Percentiles rank a stretch among this genome's conserved stretches.
Conservation (phyloP, 371 early-diverging fungal genomes). For the Encephalitozoon romaleae region DNA sequence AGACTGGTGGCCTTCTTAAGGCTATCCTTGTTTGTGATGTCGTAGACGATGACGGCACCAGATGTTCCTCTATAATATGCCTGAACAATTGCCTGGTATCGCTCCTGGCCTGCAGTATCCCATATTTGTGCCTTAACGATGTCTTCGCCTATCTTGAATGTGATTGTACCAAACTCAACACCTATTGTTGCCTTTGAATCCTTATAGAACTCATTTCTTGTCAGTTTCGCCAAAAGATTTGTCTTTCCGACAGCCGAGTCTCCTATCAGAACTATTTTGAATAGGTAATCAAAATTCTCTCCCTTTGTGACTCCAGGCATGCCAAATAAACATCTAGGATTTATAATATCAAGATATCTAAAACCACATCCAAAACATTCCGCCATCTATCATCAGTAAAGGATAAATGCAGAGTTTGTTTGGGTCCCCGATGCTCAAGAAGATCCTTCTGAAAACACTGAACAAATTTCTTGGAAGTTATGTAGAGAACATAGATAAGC, state of each 20-base stretch:
- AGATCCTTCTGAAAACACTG: neutral
- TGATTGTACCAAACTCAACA: conserved; percentile 90
- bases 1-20: conserved; percentile 78
- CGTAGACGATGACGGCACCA: conserved; percentile 93
- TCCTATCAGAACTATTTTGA: conserved; percentile 91
- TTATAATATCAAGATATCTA: neutral
- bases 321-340: neutral
- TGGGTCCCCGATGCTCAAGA: conserved; percentile 14
- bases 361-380: neutral
- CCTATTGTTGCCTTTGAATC: conserved; percentile 97
- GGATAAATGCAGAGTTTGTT: conserved; percentile 2
- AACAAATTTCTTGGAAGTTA: neutral
- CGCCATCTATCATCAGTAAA: neutral
- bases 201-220: conserved; percentile 85
- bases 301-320: neutral
- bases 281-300: conserved; percentile 63
- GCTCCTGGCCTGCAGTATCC: conserved; percentile 73
- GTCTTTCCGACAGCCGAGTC: conserved; percentile 99
- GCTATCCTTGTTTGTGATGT: conserved; percentile 84
- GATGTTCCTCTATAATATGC: conserved; percentile 97
- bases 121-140: conserved; percentile 98
- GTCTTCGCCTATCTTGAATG: conserved; percentile 83
- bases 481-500: conserved; percentile 14
- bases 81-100: conserved; percentile 63
- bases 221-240: conserved; percentile 88